Conservation (phyloP, 192 early-diverging fungal genomes). For the Podila clonocystis region DNA sequence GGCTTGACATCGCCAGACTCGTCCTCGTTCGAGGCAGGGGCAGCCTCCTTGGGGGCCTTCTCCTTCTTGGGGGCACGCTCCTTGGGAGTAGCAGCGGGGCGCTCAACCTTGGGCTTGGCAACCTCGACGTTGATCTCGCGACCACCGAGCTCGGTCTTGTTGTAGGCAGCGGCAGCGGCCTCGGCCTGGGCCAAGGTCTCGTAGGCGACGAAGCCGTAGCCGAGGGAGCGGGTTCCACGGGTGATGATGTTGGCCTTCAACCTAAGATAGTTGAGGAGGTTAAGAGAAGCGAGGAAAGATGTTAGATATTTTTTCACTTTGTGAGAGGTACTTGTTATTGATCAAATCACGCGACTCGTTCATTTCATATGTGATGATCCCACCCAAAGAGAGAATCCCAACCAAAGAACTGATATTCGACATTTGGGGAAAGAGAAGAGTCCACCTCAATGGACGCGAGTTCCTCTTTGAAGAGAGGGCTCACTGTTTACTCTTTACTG, state of each 20-base stretch:
- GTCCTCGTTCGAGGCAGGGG: slow-evolving; percentile 23
- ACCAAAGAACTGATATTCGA: no score
- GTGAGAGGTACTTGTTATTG: no score
- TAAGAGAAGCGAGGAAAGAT: slow-evolving; percentile 3
- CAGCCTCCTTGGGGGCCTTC: slow-evolving; percentile 36
- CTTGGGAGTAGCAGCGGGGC: slow-evolving; percentile 32
- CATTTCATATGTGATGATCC: no score
- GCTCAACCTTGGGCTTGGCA: slow-evolving; percentile 74
- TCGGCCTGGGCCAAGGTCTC: slow-evolving; percentile 73
- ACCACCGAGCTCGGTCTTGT: slow-evolving; percentile 88
- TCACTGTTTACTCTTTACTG: no score
- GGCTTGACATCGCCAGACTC: slow-evolving; percentile 35
- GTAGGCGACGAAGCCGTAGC: slow-evolving; percentile 95
- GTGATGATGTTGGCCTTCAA: slow-evolving; percentile 83
- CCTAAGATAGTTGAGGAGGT: slow-evolving; percentile 44
- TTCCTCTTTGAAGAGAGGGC: no score
- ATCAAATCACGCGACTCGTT: no score
- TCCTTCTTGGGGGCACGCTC: slow-evolving; percentile 28
- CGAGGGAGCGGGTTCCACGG: slow-evolving; percentile 83
- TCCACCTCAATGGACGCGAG: no score
- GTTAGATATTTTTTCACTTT: no score
- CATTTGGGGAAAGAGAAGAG: no score
- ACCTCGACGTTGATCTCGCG: slow-evolving; percentile 92
- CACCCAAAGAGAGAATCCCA: no score
- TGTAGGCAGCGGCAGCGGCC: slow-evolving; percentile 74